Conservation (phyloP, 306 rosid species). For the Albizia julibrissin region DNA sequence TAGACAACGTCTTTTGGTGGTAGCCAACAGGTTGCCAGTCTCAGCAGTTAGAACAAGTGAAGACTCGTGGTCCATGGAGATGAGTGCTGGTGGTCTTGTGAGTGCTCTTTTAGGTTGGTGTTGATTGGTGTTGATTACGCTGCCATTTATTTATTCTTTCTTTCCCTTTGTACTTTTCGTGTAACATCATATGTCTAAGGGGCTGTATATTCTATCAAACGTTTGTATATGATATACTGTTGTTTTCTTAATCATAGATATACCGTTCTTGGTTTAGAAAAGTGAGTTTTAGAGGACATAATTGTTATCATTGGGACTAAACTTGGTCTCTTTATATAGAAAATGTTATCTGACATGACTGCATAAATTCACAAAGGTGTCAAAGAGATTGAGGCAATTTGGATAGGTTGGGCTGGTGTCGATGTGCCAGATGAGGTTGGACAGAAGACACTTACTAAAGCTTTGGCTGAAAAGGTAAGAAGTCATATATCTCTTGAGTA, state of each 20-base stretch:
- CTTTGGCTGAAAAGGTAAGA: slow-evolving; percentile 79
- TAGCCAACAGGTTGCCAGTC: slow-evolving; percentile 87
- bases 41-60: slow-evolving; percentile 81
- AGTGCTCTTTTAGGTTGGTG: slow-evolving; percentile 78
- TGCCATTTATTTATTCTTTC: not conserved
- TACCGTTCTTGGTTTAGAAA: slow-evolving; percentile 13
- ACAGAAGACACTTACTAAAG: slow-evolving; percentile 78
- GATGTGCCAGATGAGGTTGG: slow-evolving; percentile 85
- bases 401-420: slow-evolving; percentile 98
- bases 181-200: not conserved
- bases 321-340: slow-evolving; percentile 21
- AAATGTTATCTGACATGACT: slow-evolving; percentile 30
- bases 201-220: slow-evolving; percentile 10
- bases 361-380: slow-evolving; percentile 57
- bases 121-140: slow-evolving; percentile 35
- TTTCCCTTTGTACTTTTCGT: not conserved
- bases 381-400: slow-evolving; percentile 81
- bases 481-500: slow-evolving; percentile 12
- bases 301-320: not conserved
- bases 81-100: slow-evolving; percentile 91
- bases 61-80: slow-evolving; percentile 84
- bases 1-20: slow-evolving; percentile 81
- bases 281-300: not conserved
- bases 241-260: not conserved
- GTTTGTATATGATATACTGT: not conserved